These are phyloP conservation scores for Hibiscus trionum DNA, from an alignment of 345 rosid genomes.

Conservation along the genomic window DNA sequence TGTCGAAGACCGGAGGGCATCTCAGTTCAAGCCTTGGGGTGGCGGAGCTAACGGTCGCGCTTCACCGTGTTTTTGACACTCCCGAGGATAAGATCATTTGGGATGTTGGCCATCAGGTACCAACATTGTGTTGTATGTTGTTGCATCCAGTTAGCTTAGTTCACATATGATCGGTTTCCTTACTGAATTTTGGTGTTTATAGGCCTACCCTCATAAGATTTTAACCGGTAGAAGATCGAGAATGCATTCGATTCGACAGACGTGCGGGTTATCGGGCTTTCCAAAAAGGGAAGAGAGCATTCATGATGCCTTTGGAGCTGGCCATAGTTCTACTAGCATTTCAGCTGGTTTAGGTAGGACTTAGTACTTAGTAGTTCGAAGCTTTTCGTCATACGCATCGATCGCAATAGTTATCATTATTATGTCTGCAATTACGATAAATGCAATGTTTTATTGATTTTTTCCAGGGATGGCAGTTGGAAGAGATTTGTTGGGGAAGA, in stretches of 20 bases:
- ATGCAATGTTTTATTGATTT: background rate
- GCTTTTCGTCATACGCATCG: background rate
- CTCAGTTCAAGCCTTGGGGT: conserved; percentile 49
- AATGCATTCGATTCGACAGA: conserved; percentile 43
- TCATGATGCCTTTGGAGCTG: conserved; percentile 44
- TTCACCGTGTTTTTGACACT: conserved; percentile 43
- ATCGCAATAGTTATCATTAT: too few relatives aligned
- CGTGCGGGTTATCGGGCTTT: conserved; percentile 37
- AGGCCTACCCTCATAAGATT: conserved; percentile 43
- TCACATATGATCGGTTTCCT: background rate
- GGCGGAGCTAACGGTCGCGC: conserved; percentile 42
- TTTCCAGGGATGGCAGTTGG: conserved; percentile 43
- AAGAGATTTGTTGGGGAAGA: conserved; percentile 39
- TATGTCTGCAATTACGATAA: too few relatives aligned
- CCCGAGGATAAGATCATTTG: conserved; percentile 47
- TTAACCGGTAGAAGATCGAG: conserved; percentile 37
- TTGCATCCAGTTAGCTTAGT: background rate
- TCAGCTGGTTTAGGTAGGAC: conserved; percentile 37
- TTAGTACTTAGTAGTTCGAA: background rate
- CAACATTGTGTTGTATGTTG: background rate
- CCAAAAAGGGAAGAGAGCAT: conserved; percentile 42
- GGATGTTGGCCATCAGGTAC: conserved; percentile 57
- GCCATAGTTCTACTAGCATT: conserved; percentile 55
- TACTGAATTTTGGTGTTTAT: background rate
- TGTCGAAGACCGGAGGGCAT: conserved; percentile 49